Conservation (phyloP, 768 basidiomycete species). For the Clitopilus hobsonii region DNA sequence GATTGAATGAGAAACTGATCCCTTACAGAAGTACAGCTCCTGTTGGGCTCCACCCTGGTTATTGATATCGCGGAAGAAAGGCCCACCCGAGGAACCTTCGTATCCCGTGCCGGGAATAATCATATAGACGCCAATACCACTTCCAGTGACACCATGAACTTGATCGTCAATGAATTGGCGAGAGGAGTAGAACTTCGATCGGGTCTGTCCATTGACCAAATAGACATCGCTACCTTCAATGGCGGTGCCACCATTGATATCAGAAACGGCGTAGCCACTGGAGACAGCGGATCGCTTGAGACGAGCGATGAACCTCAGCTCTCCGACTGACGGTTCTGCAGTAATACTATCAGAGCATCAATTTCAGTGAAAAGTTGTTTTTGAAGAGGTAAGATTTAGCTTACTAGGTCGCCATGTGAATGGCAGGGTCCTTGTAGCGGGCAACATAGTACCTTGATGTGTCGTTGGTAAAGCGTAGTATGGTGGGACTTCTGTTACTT, state of each 20-base stretch:
- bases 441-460: conserved; percentile 23
- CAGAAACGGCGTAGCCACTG: conserved; percentile 20
- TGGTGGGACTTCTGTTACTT: conserved; percentile 1
- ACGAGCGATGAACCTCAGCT: conserved; percentile 33
- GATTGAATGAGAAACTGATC: not conserved
- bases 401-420: conserved; percentile 35
- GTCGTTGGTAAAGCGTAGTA: not conserved
- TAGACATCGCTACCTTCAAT: conserved; percentile 34
- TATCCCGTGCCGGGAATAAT: conserved; percentile 28
- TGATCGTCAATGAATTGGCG: conserved; percentile 30
- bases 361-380: not conserved
- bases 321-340: conserved; percentile 30
- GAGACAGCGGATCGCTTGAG: conserved; percentile 21
- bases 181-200: conserved; percentile 31
- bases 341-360: conserved; percentile 17
- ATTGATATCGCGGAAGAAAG: conserved; percentile 31
- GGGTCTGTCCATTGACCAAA: conserved; percentile 22
- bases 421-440: conserved; percentile 27
- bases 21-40: conserved; percentile 32
- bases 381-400: not conserved
- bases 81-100: conserved; percentile 25
- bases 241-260: conserved; percentile 26
- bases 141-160: conserved; percentile 28
- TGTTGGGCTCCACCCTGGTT: conserved; percentile 29
- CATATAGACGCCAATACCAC: conserved; percentile 24